Conservation (phyloP, 2,329 filamentous ascomycete species). For the Penicillium sp. region DNA sequence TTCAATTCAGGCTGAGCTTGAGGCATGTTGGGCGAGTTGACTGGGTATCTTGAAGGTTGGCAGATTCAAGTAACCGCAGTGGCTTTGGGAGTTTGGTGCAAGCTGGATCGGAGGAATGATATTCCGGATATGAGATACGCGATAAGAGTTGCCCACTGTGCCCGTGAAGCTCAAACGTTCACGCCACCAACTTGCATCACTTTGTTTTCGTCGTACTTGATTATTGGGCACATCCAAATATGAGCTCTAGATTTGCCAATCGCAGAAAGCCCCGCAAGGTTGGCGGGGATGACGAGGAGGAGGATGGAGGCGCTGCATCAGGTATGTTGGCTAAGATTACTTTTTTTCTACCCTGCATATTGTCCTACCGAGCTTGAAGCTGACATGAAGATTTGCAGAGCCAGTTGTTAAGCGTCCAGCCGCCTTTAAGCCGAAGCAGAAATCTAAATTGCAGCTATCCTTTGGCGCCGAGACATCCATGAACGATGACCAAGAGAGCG, state of each 20-base stretch:
- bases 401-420: slow-evolving; percentile 55
- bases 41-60: slow-evolving; percentile 24
- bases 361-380: neutral
- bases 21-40: slow-evolving; percentile 66
- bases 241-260: slow-evolving; percentile 58
- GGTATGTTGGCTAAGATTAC: slow-evolving; percentile 39
- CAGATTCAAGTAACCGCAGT: slow-evolving; percentile 21
- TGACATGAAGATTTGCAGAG: slow-evolving; percentile 40
- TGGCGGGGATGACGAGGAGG: slow-evolving; percentile 63
- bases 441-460: slow-evolving; percentile 71
- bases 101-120: slow-evolving; percentile 36
- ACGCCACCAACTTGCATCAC: slow-evolving; percentile 10
- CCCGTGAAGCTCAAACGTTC: neutral
- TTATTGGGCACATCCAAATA: slow-evolving; percentile 24
- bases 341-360: slow-evolving; percentile 25
- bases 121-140: slow-evolving; percentile 26
- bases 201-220: neutral
- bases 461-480: slow-evolving; percentile 65
- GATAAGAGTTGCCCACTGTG: slow-evolving; percentile 21
- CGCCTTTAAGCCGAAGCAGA: slow-evolving; percentile 60
- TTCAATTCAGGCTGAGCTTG: slow-evolving; percentile 98
- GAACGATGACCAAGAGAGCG: slow-evolving; percentile 53
- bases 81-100: slow-evolving; percentile 31
- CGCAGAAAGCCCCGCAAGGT: slow-evolving; percentile 74
- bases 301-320: slow-evolving; percentile 26